These are phyloP conservation scores for Neocatenulostroma microsporum DNA, from an alignment of 2,329 filamentous ascomycete genomes.

Conservation along the genomic window DNA sequence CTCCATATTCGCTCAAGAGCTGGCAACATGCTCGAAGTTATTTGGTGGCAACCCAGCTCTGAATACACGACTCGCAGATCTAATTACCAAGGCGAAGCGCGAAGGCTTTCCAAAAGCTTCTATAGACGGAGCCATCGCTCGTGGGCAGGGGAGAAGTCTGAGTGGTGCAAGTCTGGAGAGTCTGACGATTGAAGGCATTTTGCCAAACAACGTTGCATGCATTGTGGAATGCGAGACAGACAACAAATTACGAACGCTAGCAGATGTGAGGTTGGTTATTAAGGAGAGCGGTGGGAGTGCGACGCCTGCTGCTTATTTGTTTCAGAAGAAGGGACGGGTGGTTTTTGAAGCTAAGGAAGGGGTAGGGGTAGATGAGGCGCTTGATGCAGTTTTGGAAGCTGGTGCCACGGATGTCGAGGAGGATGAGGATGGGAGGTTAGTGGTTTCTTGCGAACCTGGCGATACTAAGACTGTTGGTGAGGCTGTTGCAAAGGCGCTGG, in stretches of 20 bases:
- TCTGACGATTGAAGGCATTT: conserved; percentile 70
- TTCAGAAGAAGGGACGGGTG: conserved; percentile 69
- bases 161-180: conserved; percentile 69
- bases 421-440: conserved; percentile 60
- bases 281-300: conserved; percentile 63
- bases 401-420: conserved; percentile 67
- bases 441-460: conserved; percentile 62
- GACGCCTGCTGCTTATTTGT: conserved; percentile 74
- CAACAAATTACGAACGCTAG: conserved; percentile 63
- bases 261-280: conserved; percentile 63
- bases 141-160: conserved; percentile 75
- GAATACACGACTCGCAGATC: conserved; percentile 68
- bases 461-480: conserved; percentile 58
- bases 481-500: conserved; percentile 54
- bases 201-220: conserved; percentile 64
- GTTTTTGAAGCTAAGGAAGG: conserved; percentile 56
- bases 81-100: conserved; percentile 73
- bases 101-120: conserved; percentile 73
- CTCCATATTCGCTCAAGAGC: conserved; percentile 59
- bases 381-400: conserved; percentile 77
- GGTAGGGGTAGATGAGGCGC: conserved; percentile 57
- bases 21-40: conserved; percentile 70
- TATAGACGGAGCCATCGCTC: conserved; percentile 79
- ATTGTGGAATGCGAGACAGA: conserved; percentile 84
- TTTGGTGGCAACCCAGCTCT: conserved; percentile 64